Evolutionary conservation across 768 basidiomycete species (phyloP), one percentile per base, ranked within the genome.

Genomic region (Lactifluus pinguis): DNA sequence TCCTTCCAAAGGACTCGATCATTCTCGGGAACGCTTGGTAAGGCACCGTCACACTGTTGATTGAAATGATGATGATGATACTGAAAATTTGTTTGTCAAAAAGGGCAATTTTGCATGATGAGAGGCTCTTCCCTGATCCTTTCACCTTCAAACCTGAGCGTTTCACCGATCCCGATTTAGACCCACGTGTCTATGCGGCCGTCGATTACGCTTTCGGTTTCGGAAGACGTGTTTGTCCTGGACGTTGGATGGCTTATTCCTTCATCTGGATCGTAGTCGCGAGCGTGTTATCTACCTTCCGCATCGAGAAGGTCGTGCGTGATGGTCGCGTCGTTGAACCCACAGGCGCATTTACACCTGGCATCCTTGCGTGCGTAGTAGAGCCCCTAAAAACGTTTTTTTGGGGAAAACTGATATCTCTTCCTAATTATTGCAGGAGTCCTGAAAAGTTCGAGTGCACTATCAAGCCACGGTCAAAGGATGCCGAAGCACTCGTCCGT

Each of bases 81-180:
- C 17, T 32, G 29, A 42, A 19, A 11, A 25, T 1, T 1, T 25
- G 14, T 6, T 7, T 6, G 1, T 2, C 53, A 1, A 1, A 25
- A 25, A 65, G 59, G 65, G 61, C 48, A 17, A 61, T 66, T 53
- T 60, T 72, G 45, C 72, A 71, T 52, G 70, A 73, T 61, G 68
- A 67, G 32, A 39, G 55, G 19, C 55, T 67, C 10, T 73, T 67
- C 54, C 59, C 67, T 0, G 70, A 73, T 15, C 67, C 72, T 4
- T 68, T 66, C 48, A 57, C 54, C 25, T 73, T 73, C 61, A 61
- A 64, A 6, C 72, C 72, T 17, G 71, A 71, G 19, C 70, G 71
- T 17, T 73, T 69, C 53, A 47, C 69, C 9, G 57, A 32, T 8
- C 55, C 62, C 6, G 51, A 65, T 8, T 51, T 41, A 5, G 60